A percentile compares a stretch with the other conserved stretches of the same genome.
Conservation (phyloP, 1,139 yeast species). For the Geotrichum aggregatum region DNA sequence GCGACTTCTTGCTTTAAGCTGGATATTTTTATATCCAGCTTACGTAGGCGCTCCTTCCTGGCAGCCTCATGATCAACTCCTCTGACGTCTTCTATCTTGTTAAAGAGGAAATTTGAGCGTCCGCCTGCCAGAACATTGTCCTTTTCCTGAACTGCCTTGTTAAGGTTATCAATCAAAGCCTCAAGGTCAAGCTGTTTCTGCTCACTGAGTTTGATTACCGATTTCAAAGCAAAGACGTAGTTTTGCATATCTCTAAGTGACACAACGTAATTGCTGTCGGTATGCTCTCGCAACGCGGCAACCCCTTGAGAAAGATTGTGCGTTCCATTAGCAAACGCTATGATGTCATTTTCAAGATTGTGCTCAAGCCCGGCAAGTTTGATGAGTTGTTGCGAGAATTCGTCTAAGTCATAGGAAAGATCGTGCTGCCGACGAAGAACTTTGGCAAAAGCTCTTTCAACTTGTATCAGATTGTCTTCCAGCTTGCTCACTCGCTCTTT, state of each 20-base stretch:
- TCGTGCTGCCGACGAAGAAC: slow-evolving; percentile 71
- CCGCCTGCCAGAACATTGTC: slow-evolving; percentile 56
- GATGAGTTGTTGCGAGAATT: slow-evolving; percentile 64
- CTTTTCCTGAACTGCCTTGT: slow-evolving; percentile 65
- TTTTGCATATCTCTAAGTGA: slow-evolving; percentile 84
- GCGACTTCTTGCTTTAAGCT: slow-evolving; percentile 55
- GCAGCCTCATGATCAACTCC: slow-evolving; percentile 58
- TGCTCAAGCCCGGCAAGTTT: slow-evolving; percentile 60
- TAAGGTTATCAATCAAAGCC: slow-evolving; percentile 72
- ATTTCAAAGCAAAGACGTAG: slow-evolving; percentile 72
- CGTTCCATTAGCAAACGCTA: slow-evolving; percentile 52
- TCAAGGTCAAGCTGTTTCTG: slow-evolving; percentile 89
- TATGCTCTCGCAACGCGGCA: slow-evolving; percentile 51
- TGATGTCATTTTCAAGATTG: slow-evolving; percentile 48
- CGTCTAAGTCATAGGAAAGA: slow-evolving; percentile 65
- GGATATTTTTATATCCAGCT: slow-evolving; percentile 55
- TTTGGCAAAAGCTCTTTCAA: slow-evolving; percentile 73
- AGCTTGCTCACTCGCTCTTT: slow-evolving; percentile 76
- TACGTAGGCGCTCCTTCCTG: slow-evolving; percentile 49
- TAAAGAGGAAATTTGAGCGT: slow-evolving; percentile 50
- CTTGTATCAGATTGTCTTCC: slow-evolving; percentile 72
- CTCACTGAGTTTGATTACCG: slow-evolving; percentile 76
- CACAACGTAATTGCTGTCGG: slow-evolving; percentile 78
- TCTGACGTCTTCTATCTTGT: slow-evolving; percentile 55
- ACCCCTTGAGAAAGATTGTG: slow-evolving; percentile 47